These are phyloP conservation scores for Chaetomium cochliodes DNA, from an alignment of 495 filamentous ascomycete species.

Conservation along the genomic window DNA sequence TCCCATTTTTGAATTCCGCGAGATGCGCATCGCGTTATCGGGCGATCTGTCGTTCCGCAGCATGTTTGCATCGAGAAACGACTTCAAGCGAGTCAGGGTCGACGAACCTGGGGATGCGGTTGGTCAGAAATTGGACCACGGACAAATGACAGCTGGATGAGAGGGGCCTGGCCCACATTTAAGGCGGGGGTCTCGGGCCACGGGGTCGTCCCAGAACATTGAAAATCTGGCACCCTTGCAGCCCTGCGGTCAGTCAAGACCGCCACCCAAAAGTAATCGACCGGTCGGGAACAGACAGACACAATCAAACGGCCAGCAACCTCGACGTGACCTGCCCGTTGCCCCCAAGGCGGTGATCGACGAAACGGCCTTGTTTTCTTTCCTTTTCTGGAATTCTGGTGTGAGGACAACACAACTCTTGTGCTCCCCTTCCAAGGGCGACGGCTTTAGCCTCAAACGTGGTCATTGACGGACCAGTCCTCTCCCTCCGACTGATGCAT, in stretches of 20 bases:
- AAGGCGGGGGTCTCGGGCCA: constrained; percentile 19
- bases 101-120: neutral
- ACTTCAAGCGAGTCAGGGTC: neutral
- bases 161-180: neutral
- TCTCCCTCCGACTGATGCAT: constrained; percentile 24
- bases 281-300: neutral
- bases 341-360: constrained; percentile 27
- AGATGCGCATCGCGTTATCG: no score
- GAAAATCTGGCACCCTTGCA: constrained; percentile 21
- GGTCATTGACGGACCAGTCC: constrained; percentile 29
- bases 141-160: neutral
- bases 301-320: constrained; percentile 10
- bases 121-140: constrained; percentile 2
- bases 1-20: no score
- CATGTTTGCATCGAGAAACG: neutral
- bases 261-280: constrained; percentile 12
- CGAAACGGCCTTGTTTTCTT: constrained; percentile 24
- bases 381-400: constrained; percentile 22
- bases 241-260: constrained; percentile 10
- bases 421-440: constrained; percentile 20
- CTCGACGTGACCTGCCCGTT: constrained; percentile 1
- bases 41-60: neutral
- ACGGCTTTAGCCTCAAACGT: constrained; percentile 20
- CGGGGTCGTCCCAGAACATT: constrained; percentile 12
- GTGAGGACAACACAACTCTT: constrained; percentile 28